These are phyloP conservation scores for Lactifluus subvellereus DNA, from an alignment of 768 basidiomycete species.

Conservation along the genomic window DNA sequence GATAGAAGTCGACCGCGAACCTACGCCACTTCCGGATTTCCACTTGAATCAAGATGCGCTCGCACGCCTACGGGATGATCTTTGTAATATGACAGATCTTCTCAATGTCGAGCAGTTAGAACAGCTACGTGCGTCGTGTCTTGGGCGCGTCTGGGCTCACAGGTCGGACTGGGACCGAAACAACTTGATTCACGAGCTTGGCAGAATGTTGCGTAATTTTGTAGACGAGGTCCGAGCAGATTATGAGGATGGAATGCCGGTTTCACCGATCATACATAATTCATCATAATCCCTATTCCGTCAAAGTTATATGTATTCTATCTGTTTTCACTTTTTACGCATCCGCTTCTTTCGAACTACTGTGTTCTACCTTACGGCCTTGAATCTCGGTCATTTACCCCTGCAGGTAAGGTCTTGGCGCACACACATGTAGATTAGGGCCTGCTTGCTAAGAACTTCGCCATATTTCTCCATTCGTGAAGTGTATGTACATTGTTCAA, in stretches of 20 bases:
- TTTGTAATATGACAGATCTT: constrained; percentile 49
- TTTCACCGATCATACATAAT: background rate
- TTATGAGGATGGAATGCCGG: constrained; percentile 14
- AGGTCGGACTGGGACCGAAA: constrained; percentile 81
- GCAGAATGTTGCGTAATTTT: constrained; percentile 54
- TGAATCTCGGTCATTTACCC: background rate
- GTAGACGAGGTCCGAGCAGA: constrained; percentile 51
- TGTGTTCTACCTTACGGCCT: background rate
- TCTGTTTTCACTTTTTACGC: background rate
- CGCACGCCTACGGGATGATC: constrained; percentile 39
- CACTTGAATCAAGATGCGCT: constrained; percentile 50
- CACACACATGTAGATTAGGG: background rate
- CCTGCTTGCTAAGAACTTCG: background rate
- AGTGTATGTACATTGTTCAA: constrained; percentile 12
- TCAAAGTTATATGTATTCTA: constrained; percentile 23
- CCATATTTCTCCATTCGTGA: constrained; percentile 8
- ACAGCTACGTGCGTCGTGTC: constrained; percentile 81
- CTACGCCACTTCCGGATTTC: constrained; percentile 77
- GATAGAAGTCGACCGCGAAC: constrained; percentile 55
- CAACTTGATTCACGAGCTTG: constrained; percentile 53
- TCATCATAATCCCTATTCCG: constrained; percentile 6
- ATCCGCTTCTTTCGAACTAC: constrained; percentile 7
- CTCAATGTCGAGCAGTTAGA: constrained; percentile 88
- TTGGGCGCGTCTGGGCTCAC: constrained; percentile 77
- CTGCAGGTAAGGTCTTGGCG: background rate